Evolutionary conservation across 345 rosid genomes (phyloP).

Genomic region (Eucalyptus regnans): DNA sequence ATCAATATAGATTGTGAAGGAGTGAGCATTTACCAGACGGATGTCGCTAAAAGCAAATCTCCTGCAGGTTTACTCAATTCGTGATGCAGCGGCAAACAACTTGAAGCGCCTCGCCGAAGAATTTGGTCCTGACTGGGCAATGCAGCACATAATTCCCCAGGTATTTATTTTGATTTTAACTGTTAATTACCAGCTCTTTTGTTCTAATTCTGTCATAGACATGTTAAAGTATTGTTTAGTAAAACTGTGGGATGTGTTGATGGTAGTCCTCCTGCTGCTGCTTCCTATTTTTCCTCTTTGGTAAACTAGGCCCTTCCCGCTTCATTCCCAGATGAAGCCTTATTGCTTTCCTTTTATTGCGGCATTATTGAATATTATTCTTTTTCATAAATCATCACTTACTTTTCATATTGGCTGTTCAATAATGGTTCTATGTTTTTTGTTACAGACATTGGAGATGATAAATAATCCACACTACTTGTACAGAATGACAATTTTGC

Average conservation of each 20-base stretch:
- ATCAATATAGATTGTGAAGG: background rate
- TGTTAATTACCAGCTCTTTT: background rate
- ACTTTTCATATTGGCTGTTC: background rate
- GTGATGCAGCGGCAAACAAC: conserved; percentile 46
- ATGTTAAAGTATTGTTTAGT: background rate
- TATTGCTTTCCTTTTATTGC: background rate
- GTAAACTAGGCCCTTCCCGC: background rate
- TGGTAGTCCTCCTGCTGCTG: background rate
- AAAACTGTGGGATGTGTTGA: background rate
- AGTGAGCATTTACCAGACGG: background rate
- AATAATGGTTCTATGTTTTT: background rate
- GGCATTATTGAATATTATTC: background rate
- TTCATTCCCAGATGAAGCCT: background rate
- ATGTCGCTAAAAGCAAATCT: background rate
- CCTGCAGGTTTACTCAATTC: conserved; percentile 33
- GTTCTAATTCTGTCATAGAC: background rate
- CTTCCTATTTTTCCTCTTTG: background rate
- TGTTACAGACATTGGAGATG: conserved; percentile 70
- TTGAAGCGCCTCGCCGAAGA: conserved; percentile 46
- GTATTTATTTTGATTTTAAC: conserved; percentile 1
- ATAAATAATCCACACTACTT: conserved; percentile 65
- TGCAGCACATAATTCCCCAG: conserved; percentile 47
- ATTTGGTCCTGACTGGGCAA: conserved; percentile 44
- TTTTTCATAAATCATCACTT: background rate
- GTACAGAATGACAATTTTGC: conserved; percentile 83